phyloP scores from a whole-genome alignment of 495 filamentous ascomycete species.

The Trichoderma virens region DNA sequence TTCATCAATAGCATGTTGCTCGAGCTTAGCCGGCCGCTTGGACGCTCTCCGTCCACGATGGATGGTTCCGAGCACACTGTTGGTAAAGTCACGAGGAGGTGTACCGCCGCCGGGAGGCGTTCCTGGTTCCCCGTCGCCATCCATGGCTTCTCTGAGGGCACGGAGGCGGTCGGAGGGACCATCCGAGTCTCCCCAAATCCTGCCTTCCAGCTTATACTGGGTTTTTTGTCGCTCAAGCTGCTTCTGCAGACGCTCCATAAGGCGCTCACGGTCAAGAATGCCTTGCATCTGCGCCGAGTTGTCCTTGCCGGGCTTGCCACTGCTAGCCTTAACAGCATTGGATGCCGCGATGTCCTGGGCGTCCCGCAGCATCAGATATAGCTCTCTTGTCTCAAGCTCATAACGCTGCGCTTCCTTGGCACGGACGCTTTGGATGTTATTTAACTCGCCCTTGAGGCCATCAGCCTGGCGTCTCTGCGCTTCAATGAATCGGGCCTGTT shows the following conservation, averaged over 20 bases:
- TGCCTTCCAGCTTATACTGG: conserved; percentile 94
- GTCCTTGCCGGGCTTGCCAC: conserved; percentile 46
- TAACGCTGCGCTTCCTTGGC: conserved; percentile 91
- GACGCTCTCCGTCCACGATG: conserved; percentile 40
- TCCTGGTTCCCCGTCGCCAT: conserved; percentile 44
- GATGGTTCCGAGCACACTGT: conserved; percentile 61
- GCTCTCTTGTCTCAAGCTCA: conserved; percentile 88
- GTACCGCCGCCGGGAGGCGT: conserved; percentile 20
- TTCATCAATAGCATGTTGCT: conserved; percentile 32
- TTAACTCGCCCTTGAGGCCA: conserved; percentile 77
- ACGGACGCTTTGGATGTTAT: conserved; percentile 75
- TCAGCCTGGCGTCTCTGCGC: conserved; percentile 81
- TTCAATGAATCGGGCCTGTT: conserved; percentile 84
- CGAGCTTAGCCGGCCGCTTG: conserved; percentile 42
- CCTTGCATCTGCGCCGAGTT: conserved; percentile 78
- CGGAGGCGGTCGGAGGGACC: conserved; percentile 86
- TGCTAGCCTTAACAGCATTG: conserved; percentile 59
- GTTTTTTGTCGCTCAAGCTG: conserved; percentile 96
- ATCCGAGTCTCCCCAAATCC: conserved; percentile 76
- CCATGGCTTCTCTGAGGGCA: conserved; percentile 92
- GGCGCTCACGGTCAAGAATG: conserved; percentile 82
- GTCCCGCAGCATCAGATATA: conserved; percentile 97
- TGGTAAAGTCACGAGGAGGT: conserved; percentile 32
- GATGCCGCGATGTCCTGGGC: conserved; percentile 92
- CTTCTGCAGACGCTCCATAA: conserved; percentile 88